Evolutionary conservation across 805 yeast genomes (phyloP).

Genomic region (Clavispora carvajalis): DNA sequence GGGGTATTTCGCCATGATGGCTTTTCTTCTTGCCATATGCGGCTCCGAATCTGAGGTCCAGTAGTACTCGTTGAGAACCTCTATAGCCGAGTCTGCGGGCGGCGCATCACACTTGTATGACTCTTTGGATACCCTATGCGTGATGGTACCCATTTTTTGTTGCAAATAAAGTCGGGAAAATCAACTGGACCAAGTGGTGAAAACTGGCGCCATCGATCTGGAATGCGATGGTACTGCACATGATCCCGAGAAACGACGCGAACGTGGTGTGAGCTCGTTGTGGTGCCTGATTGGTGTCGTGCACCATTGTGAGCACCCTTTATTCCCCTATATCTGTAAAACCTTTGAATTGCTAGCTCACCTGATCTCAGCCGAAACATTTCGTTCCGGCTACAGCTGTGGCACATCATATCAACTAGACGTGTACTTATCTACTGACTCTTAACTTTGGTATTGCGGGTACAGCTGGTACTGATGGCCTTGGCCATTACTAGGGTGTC

Average conservation of each 20-base stretch:
- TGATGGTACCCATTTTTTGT: conserved; percentile 12
- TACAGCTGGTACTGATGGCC: neutral
- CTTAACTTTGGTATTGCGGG: neutral
- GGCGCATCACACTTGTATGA: conserved; percentile 25
- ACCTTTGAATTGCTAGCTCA: too few species aligned
- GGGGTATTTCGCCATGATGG: conserved; percentile 70
- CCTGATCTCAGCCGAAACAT: too few species aligned
- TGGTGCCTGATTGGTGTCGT: too few species aligned
- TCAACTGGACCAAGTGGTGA: neutral
- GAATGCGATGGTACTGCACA: too few species aligned
- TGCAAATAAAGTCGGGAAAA: neutral
- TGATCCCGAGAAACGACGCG: neutral
- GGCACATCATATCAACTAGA: neutral
- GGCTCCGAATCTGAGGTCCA: conserved; percentile 85
- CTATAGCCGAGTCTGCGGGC: conserved; percentile 35
- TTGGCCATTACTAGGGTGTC: neutral
- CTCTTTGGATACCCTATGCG: conserved; percentile 14
- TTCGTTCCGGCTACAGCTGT: too few species aligned
- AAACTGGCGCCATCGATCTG: neutral
- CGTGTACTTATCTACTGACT: neutral
- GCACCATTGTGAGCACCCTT: too few species aligned
- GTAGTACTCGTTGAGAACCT: conserved; percentile 59
- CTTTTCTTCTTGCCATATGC: conserved; percentile 68
- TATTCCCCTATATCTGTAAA: too few species aligned
- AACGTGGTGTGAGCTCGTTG: neutral